These are phyloP conservation scores for Hypoxylon fuscum DNA, from an alignment of 495 filamentous ascomycete genomes.

Conservation along the genomic window DNA sequence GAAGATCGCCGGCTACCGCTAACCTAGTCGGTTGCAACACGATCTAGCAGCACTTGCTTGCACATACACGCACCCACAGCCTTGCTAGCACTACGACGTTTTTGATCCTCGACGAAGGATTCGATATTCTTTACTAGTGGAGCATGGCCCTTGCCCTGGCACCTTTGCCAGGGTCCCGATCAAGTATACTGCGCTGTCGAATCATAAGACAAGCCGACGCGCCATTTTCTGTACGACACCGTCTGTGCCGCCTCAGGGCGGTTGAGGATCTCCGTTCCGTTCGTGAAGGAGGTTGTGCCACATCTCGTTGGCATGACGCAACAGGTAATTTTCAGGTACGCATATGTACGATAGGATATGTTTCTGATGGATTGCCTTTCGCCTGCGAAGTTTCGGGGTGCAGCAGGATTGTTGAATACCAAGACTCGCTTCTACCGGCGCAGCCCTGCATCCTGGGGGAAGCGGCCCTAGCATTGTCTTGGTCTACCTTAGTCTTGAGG, in stretches of 20 bases:
- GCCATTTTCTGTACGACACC: slow-evolving; percentile 51
- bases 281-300: slow-evolving; percentile 35
- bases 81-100: slow-evolving; percentile 35
- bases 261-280: slow-evolving; percentile 40
- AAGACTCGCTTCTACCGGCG: slow-evolving; percentile 27
- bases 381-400: slow-evolving; percentile 33
- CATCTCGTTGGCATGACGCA: slow-evolving; percentile 40
- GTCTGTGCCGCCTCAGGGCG: slow-evolving; percentile 43
- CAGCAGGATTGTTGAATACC: slow-evolving; percentile 32
- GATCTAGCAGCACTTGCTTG: slow-evolving; percentile 45
- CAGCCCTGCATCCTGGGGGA: slow-evolving; percentile 7
- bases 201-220: slow-evolving; percentile 45
- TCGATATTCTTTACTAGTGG: slow-evolving; percentile 35
- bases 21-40: slow-evolving; percentile 45
- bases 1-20: slow-evolving; percentile 49
- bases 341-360: slow-evolving; percentile 31
- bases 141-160: slow-evolving; percentile 26
- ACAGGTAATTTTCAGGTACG: slow-evolving; percentile 34
- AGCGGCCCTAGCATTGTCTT: slow-evolving; percentile 1
- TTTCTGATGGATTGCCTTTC: not conserved
- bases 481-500: not conserved
- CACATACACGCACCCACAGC: slow-evolving; percentile 17
- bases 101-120: slow-evolving; percentile 41
- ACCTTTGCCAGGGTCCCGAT: slow-evolving; percentile 25
- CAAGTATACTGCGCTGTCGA: slow-evolving; percentile 29